These are phyloP conservation scores for Ustilago loliicola DNA, from an alignment of 1,284 basidiomycete species.

Conservation along the genomic window DNA sequence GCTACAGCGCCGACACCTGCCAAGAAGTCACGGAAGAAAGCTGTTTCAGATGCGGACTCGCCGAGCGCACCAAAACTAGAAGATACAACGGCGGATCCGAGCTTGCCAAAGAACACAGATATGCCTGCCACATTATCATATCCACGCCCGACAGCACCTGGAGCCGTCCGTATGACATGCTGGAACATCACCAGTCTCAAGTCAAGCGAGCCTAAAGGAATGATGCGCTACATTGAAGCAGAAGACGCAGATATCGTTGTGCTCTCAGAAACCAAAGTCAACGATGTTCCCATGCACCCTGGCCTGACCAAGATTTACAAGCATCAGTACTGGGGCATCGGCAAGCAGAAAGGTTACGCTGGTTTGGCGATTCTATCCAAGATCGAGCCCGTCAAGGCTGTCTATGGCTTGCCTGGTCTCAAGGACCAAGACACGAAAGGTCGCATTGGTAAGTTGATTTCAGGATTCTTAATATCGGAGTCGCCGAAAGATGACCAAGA, in stretches of 20 bases:
- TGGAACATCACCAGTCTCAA: constrained; percentile 69
- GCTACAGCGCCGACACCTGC: constrained; percentile 10
- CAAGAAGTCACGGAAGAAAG: constrained; percentile 46
- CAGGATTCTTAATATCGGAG: not conserved
- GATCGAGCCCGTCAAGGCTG: constrained; percentile 75
- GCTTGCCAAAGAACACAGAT: constrained; percentile 46
- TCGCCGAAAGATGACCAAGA: not conserved
- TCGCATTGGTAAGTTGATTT: constrained; percentile 46
- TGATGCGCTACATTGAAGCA: constrained; percentile 65
- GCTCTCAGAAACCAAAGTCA: constrained; percentile 67
- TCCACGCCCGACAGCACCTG: constrained; percentile 31
- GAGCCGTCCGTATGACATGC: constrained; percentile 47
- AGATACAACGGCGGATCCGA: constrained; percentile 41
- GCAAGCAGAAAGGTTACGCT: constrained; percentile 72
- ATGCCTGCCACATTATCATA: constrained; percentile 36
- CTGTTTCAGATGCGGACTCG: constrained; percentile 36
- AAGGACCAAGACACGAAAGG: constrained; percentile 57
- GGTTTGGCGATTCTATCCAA: constrained; percentile 87
- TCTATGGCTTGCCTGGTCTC: constrained; percentile 76
- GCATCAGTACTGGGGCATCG: constrained; percentile 69
- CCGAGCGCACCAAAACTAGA: constrained; percentile 34
- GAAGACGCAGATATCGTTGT: constrained; percentile 67
- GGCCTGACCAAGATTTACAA: constrained; percentile 57
- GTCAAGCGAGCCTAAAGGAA: constrained; percentile 61
- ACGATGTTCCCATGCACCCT: constrained; percentile 59